Evolutionary conservation across 192 early-diverging fungal species (phyloP), one percentile per base, ranked within the genome.

Genomic region (Umbelopsis isabellina): DNA sequence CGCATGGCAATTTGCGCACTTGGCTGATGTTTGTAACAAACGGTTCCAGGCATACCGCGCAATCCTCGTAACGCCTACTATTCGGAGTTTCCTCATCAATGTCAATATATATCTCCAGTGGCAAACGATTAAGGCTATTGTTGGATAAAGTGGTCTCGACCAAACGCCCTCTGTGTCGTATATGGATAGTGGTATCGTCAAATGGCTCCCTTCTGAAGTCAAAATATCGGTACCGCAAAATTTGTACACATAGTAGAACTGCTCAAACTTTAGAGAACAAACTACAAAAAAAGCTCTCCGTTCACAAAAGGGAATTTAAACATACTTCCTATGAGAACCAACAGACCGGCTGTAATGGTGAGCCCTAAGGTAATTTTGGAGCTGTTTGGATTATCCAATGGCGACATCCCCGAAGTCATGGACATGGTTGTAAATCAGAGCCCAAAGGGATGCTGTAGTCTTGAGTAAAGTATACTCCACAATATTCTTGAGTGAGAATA

Each of bases 211-310:
- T 41, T 5, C 37, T 41, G 6, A 41, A 41, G 37, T 23, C 51
- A 52, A 52, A 25, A 22, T 52, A 52, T 52, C 22, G 21, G 21
- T 52, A 52, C 18, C 51, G 51, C 22, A 52, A 25, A 25, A 52
- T 52, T 25, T 52, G 51, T 25, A 52, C 10, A 25, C 51, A 52
- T 52, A 52, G 51, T 12, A 52, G 51, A 52, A 25, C 51, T 52
- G 13, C 6, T 9, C 3, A 5, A 25, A 22, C 7, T 11, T 52
- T 52, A 52, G 51, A 25, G 22, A 11, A 2, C 37, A 1, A 30
- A 3, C 6, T 41, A 41, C 37, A 41, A 41, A 41, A 2, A 7
- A 37, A 4, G 3, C 7, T 37, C 2, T 37, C 35, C 7, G 7
- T 2, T 37, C 35, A 37, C 35, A 37, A 7, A 4, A 37, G 35